Conservation (phyloP, 1,139 yeast species). For the Spencermartinsiella ligniputridi region DNA sequence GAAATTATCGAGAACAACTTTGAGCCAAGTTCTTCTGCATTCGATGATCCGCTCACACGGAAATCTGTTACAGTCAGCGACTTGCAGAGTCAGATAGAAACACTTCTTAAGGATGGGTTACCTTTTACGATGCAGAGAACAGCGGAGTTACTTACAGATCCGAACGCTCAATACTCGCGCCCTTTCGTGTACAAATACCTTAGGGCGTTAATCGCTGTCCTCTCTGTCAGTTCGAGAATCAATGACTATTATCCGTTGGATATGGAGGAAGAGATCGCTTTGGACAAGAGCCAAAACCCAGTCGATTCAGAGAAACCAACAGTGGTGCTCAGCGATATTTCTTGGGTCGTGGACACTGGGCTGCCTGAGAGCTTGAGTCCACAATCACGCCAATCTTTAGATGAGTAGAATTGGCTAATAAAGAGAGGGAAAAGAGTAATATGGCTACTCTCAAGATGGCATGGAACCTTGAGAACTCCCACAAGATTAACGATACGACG, state of each 20-base stretch:
- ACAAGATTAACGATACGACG: no score
- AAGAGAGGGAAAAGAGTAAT: no score
- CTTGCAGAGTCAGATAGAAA: neutral
- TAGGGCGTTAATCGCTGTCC: constrained; percentile 35
- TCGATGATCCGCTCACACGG: constrained; percentile 25
- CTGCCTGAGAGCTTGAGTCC: constrained; percentile 1
- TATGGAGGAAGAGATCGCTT: constrained; percentile 17
- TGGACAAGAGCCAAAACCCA: constrained; percentile 15
- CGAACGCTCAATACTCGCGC: constrained; percentile 37
- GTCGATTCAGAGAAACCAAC: constrained; percentile 19
- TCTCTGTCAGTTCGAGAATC: constrained; percentile 34
- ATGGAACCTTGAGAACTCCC: no score
- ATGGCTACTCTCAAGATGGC: no score
- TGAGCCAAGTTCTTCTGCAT: constrained; percentile 44
- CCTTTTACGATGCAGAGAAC: constrained; percentile 58
- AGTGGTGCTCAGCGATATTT: constrained; percentile 26
- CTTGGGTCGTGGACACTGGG: constrained; percentile 30
- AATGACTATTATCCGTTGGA: constrained; percentile 28
- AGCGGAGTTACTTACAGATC: constrained; percentile 48
- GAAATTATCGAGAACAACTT: constrained; percentile 33
- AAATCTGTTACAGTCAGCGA: constrained; percentile 22
- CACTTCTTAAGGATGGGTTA: constrained; percentile 33
- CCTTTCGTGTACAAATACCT: constrained; percentile 36
- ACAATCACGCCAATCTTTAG: no score
- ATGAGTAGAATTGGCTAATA: no score